Evolutionary conservation across 306 rosid species (phyloP).

Genomic region (Herpetospermum pedunculosum): DNA sequence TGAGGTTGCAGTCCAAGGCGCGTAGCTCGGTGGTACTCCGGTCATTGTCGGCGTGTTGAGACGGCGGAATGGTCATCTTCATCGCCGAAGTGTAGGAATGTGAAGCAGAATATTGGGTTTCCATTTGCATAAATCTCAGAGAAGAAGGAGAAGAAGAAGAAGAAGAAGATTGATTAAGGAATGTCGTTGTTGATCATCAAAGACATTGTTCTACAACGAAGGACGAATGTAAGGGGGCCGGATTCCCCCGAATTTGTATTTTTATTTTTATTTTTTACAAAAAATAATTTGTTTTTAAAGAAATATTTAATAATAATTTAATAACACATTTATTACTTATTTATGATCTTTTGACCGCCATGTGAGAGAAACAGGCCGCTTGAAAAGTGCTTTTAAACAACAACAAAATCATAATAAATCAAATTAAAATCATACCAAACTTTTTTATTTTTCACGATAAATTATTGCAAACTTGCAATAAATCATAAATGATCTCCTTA

Average conservation of each 20-base stretch:
- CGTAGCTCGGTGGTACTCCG: slow-evolving; percentile 54
- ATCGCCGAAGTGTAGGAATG: slow-evolving; percentile 37
- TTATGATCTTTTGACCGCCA: neutral
- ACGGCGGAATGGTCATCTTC: slow-evolving; percentile 49
- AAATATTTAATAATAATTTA: neutral
- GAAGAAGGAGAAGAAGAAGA: neutral
- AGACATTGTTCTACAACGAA: neutral
- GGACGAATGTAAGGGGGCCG: neutral
- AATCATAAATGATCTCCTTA: no score
- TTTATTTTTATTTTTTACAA: neutral
- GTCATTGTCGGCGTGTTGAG: slow-evolving; percentile 62
- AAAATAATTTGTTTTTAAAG: neutral
- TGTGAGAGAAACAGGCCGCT: neutral
- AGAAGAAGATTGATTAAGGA: neutral
- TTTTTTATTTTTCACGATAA: no score
- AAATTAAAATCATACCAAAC: no score
- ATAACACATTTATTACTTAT: neutral
- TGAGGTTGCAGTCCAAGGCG: slow-evolving; percentile 83
- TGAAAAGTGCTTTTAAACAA: no score
- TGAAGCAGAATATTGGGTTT: slow-evolving; percentile 20
- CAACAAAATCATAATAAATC: no score
- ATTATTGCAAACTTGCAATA: no score
- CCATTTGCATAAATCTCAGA: slow-evolving; percentile 18
- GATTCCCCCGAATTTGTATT: neutral
- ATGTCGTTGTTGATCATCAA: neutral